Evolutionary conservation across 495 filamentous ascomycete genomes (phyloP).

Genomic region (Penicillium daleae): DNA sequence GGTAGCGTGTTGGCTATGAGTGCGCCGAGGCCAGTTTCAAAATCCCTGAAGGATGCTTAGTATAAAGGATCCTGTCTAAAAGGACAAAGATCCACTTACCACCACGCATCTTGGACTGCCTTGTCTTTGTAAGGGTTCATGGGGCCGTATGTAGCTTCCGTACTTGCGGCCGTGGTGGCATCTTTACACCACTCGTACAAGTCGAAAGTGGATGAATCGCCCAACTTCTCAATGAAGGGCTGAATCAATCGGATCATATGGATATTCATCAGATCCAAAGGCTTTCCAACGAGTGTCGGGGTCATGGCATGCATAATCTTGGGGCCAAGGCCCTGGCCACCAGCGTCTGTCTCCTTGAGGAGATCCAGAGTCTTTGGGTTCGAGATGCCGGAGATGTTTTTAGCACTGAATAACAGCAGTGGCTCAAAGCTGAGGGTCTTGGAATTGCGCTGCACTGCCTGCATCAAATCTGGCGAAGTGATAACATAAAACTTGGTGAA

Average conservation of each 20-base stretch:
- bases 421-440: constrained; percentile 48
- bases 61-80: not conserved
- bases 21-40: constrained; percentile 43
- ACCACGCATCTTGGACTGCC: constrained; percentile 45
- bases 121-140: constrained; percentile 52
- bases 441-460: constrained; percentile 45
- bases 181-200: constrained; percentile 45
- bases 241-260: constrained; percentile 27
- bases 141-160: constrained; percentile 52
- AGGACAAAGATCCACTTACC: constrained; percentile 32
- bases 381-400: constrained; percentile 27
- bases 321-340: constrained; percentile 25
- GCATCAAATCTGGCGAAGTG: constrained; percentile 43
- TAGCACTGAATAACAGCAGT: constrained; percentile 25
- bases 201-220: constrained; percentile 16
- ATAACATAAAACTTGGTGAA: constrained; percentile 50
- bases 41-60: constrained; percentile 37
- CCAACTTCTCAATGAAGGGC: constrained; percentile 26
- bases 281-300: constrained; percentile 29
- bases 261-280: constrained; percentile 36
- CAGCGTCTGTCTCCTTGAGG: constrained; percentile 21
- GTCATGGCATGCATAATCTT: constrained; percentile 29
- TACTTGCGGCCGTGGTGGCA: constrained; percentile 53
- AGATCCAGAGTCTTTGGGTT: constrained; percentile 18
- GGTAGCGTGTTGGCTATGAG: constrained; percentile 40